Evolutionary conservation across 2,329 filamentous ascomycete genomes (phyloP).

Genomic region (Coniochaeta sp.): DNA sequence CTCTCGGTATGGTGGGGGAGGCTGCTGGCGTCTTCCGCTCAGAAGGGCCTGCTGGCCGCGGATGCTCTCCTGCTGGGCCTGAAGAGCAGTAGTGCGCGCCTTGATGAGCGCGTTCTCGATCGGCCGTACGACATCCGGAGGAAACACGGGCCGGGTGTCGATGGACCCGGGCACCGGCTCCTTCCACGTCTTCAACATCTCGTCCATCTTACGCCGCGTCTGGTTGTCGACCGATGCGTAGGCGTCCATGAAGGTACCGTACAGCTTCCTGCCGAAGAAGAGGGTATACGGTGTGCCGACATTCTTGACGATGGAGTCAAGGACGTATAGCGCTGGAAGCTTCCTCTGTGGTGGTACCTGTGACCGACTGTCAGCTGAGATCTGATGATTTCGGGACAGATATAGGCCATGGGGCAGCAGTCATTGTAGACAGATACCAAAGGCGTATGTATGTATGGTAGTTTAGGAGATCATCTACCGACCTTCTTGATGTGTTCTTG

Average conservation of each 20-base stretch:
- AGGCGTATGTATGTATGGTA: neutral
- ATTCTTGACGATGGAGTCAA: slow-evolving; percentile 98
- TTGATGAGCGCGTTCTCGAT: slow-evolving; percentile 95
- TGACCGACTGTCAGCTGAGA: slow-evolving; percentile 14
- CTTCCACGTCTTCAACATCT: slow-evolving; percentile 98
- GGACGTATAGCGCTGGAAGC: slow-evolving; percentile 89
- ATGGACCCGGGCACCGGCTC: slow-evolving; percentile 90
- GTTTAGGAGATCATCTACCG: slow-evolving; percentile 38
- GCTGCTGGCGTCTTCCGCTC: slow-evolving; percentile 36
- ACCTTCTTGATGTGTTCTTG: slow-evolving; percentile 94
- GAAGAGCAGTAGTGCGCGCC: slow-evolving; percentile 56
- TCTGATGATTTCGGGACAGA: neutral
- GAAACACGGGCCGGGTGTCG: slow-evolving; percentile 87
- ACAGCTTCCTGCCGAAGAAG: slow-evolving; percentile 87
- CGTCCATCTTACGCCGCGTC: slow-evolving; percentile 87
- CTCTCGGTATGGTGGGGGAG: slow-evolving; percentile 53
- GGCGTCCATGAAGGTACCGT: slow-evolving; percentile 92
- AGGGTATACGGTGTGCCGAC: slow-evolving; percentile 96
- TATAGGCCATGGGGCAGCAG: neutral
- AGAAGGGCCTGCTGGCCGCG: slow-evolving; percentile 50
- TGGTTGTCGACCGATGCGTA: slow-evolving; percentile 81
- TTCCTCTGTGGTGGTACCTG: slow-evolving; percentile 86
- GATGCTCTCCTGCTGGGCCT: slow-evolving; percentile 48
- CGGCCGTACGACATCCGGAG: slow-evolving; percentile 74
- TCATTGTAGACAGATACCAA: neutral